phyloP scores from a whole-genome alignment of 345 rosid species.

The Ceriops decandra region DNA sequence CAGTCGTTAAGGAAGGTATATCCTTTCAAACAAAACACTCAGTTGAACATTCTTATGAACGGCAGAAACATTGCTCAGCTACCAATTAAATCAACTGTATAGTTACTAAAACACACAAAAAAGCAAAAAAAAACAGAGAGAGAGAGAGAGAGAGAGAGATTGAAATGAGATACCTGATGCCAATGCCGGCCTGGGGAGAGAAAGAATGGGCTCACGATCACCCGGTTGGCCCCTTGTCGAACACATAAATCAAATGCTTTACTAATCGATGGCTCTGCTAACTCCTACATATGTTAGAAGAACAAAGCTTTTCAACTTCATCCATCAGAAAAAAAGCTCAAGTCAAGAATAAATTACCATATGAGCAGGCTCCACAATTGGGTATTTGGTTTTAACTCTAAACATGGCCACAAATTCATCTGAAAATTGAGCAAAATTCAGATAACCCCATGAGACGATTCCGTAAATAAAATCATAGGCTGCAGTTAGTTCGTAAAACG shows the following conservation, averaged over 20 bases:
- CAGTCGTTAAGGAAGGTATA: conserved; percentile 77
- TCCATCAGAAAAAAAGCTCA: background rate
- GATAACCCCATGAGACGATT: background rate
- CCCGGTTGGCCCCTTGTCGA: conserved; percentile 67
- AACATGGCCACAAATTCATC: conserved; percentile 88
- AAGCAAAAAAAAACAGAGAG: background rate
- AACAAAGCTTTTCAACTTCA: background rate
- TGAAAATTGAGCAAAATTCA: conserved; percentile 33
- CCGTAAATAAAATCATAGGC: background rate
- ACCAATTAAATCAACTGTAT: background rate
- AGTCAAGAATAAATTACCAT: conserved; percentile 48
- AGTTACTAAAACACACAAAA: conserved; percentile 2
- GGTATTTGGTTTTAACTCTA: conserved; percentile 63
- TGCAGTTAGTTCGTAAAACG: conserved; percentile 9
- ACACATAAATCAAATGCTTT: conserved; percentile 75
- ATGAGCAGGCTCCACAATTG: conserved; percentile 90
- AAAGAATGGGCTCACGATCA: conserved; percentile 88
- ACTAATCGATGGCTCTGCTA: conserved; percentile 83
- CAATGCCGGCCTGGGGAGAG: conserved; percentile 93
- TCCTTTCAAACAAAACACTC: conserved; percentile 41
- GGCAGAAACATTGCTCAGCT: background rate
- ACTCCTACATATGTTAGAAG: conserved; percentile 45
- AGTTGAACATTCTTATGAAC: background rate
- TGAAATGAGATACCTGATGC: conserved; percentile 57
- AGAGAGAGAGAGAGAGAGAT: background rate